Base-by-base conservation (phyloP, 2,329 filamentous ascomycete genomes). In the Talaromyces islandicus region DNA sequence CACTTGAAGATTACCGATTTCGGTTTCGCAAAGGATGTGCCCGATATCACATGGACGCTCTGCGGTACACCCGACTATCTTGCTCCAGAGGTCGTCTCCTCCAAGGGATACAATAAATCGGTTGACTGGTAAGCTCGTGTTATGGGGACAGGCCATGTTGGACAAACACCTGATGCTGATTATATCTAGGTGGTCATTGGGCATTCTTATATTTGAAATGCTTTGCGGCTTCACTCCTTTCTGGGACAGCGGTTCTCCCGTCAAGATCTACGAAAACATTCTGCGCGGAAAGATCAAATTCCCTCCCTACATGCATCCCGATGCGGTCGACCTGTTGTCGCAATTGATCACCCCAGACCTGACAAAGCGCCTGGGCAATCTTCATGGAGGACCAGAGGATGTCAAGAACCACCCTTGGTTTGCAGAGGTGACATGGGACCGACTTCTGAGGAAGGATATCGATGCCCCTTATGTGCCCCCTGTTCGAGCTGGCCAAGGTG, bases 181-280 rank as follows among this genome's bases (percentile, higher is more conserved):
- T 46, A 19, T 38, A 19, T 43, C 25, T 43, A 97, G 92, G 92
- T 99, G 94, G 94, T 97, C 93, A 57, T 83, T 99, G 61, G 94
- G 94, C 52, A 97, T 99, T 72, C 81, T 99, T 68, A 97, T 99
- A 75, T 99, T 97, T 75, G 94, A 99, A 82, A 99, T 99, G 94
- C 85, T 99, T 41, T 97, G 94, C 73, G 94, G 94, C 29, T 99
- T 97, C 77, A 99, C 94, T 5, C 94, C 94, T 5, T 99, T 99
- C 81, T 99, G 94, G 93, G 94, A 99, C 75, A 91, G 90, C 69
- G 94, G 93, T 59, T 96, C 91, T 51, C 93, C 94, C 2, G 96
- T 99, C 86, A 97, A 96, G 78, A 99, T 99, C 71, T 99, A 99
- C 79, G 94, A 99, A 80, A 99, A 99, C 75, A 99, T 99, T 70